Evolutionary conservation across 768 basidiomycete species (phyloP).

Genomic region (Psilocybe cubensis): DNA sequence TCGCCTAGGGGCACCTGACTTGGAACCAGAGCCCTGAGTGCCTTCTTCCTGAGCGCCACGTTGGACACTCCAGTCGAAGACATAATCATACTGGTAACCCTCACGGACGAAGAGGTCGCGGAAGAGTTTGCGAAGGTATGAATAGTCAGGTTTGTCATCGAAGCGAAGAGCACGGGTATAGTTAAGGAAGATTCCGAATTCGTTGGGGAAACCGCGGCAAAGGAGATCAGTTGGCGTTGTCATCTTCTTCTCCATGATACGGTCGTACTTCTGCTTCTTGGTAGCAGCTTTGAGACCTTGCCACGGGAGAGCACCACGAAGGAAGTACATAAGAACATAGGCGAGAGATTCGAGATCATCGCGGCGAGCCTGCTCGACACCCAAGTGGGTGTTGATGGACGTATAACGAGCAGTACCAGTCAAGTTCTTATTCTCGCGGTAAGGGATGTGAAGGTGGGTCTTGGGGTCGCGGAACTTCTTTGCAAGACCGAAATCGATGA

Average conservation of each 20-base stretch:
- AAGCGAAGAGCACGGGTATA: conserved; percentile 99
- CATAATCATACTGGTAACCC: conserved; percentile 99
- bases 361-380: conserved; percentile 96
- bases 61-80: conserved; percentile 98
- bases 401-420: conserved; percentile 99
- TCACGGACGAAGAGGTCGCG: conserved; percentile 96
- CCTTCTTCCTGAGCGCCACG: conserved; percentile 71
- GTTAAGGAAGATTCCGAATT: conserved; percentile 99
- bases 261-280: conserved; percentile 99
- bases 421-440: conserved; percentile 99
- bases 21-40: conserved; percentile 61
- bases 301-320: conserved; percentile 97
- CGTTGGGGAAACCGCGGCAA: conserved; percentile 99
- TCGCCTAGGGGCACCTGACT: conserved; percentile 63
- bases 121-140: conserved; percentile 99
- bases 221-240: conserved; percentile 96
- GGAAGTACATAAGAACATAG: conserved; percentile 99
- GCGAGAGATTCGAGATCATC: conserved; percentile 98
- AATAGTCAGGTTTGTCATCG: conserved; percentile 99
- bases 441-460: conserved; percentile 99
- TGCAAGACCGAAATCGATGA: conserved; percentile 96
- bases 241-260: conserved; percentile 99
- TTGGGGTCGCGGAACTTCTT: conserved; percentile 99
- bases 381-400: conserved; percentile 98
- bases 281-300: conserved; percentile 99